Conservation (phyloP, 192 early-diverging fungal species). For the Thamnidium elegans region DNA sequence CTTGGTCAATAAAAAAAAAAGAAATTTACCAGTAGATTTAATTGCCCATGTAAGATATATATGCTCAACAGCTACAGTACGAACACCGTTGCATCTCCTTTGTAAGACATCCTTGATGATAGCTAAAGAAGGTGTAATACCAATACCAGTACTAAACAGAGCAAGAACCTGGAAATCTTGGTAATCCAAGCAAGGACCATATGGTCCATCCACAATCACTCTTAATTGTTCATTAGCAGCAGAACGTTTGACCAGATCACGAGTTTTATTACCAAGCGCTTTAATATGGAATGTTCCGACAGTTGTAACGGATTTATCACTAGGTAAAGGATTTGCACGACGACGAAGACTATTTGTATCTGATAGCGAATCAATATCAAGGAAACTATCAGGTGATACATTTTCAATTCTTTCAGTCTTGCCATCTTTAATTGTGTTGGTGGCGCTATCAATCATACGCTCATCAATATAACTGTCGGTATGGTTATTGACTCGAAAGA, state of each 20-base stretch:
- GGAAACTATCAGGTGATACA: slow-evolving; percentile 20
- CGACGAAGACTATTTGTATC: slow-evolving; percentile 2
- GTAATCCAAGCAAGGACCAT: slow-evolving; percentile 36
- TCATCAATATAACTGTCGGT: too few relatives aligned
- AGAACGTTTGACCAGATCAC: slow-evolving; percentile 13
- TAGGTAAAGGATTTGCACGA: background rate
- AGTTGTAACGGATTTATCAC: background rate
- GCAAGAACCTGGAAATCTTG: slow-evolving; percentile 25
- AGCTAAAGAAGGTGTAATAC: too few relatives aligned
- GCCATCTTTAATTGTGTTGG: too few relatives aligned
- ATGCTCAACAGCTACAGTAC: too few relatives aligned
- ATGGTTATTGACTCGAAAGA: too few relatives aligned
- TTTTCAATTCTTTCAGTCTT: background rate
- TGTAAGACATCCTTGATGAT: too few relatives aligned
- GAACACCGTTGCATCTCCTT: too few relatives aligned
- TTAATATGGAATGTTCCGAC: slow-evolving; percentile 37
- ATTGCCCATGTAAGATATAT: too few relatives aligned
- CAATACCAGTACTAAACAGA: slow-evolving; percentile 9
- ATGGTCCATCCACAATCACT: slow-evolving; percentile 38
- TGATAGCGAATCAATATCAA: slow-evolving; percentile 29
- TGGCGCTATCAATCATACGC: too few relatives aligned
- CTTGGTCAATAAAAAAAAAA: too few relatives aligned
- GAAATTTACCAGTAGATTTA: too few relatives aligned
- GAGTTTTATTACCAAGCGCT: slow-evolving; percentile 30
- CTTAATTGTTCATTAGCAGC: background rate